These are phyloP conservation scores for Cryptococcus sp. DNA, from an alignment of 1,284 basidiomycete genomes.

Conservation along the genomic window DNA sequence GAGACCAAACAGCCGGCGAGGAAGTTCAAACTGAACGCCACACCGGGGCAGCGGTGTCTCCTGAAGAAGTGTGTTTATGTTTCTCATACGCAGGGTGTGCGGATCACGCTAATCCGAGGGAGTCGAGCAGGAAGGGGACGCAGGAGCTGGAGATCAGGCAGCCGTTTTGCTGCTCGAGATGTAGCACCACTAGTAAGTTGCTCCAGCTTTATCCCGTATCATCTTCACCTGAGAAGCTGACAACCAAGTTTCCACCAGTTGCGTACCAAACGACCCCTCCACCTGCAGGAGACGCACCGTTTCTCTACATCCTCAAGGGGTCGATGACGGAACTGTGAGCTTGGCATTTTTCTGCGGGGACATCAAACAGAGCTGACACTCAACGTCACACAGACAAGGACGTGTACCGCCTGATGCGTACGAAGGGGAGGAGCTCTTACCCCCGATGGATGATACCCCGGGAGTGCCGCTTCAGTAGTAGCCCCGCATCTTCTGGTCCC, in stretches of 20 bases:
- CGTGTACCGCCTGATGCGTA: slow-evolving; percentile 49
- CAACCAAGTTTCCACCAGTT: slow-evolving; percentile 19
- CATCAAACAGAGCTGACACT: not conserved
- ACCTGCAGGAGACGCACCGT: slow-evolving; percentile 42
- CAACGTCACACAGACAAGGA: slow-evolving; percentile 37
- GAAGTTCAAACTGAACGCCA: slow-evolving; percentile 51
- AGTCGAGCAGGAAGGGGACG: slow-evolving; percentile 17
- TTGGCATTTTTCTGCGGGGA: not conserved
- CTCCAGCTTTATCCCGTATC: not conserved
- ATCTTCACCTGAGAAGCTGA: not conserved
- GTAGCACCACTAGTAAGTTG: slow-evolving; percentile 42
- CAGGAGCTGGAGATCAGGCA: slow-evolving; percentile 41
- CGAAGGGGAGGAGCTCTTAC: slow-evolving; percentile 42
- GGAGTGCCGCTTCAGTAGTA: no score
- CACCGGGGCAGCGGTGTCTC: slow-evolving; percentile 38
- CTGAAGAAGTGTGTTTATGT: slow-evolving; percentile 34
- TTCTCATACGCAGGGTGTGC: not conserved
- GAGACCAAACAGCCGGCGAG: slow-evolving; percentile 29
- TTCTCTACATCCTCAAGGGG: slow-evolving; percentile 47
- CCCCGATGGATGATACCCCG: not conserved
- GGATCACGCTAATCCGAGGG: not conserved
- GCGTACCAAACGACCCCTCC: slow-evolving; percentile 46
- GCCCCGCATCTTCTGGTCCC: no score
- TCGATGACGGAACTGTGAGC: slow-evolving; percentile 48
- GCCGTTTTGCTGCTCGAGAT: slow-evolving; percentile 43